Conservation (phyloP, 768 basidiomycete species). For the Paxillus involutus region DNA sequence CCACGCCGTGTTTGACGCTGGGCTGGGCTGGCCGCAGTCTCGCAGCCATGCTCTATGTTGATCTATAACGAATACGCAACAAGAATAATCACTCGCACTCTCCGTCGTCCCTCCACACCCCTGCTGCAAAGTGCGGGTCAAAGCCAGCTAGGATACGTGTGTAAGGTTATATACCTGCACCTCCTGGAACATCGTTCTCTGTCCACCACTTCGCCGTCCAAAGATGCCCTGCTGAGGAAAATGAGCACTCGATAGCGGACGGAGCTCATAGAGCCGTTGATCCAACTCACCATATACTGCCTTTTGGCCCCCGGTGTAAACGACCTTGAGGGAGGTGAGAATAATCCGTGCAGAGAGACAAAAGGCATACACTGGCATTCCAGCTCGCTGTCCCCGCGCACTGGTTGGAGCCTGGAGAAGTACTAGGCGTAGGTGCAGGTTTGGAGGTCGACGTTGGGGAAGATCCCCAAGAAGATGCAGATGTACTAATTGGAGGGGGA, state of each 20-base stretch:
- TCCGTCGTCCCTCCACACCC: conserved; percentile 37
- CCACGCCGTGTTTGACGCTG: too few relatives aligned
- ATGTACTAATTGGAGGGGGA: conserved; percentile 22
- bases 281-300: conserved; percentile 40
- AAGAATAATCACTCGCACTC: conserved; percentile 20
- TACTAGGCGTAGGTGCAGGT: conserved; percentile 8
- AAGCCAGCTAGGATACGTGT: not conserved
- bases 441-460: not conserved
- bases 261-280: not conserved
- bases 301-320: conserved; percentile 38
- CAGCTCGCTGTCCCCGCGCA: conserved; percentile 46
- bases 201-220: conserved; percentile 57
- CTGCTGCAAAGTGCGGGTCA: conserved; percentile 16
- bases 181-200: conserved; percentile 36
- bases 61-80: not conserved
- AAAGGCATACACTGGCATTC: conserved; percentile 34
- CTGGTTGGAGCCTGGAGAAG: conserved; percentile 26
- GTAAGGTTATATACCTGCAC: conserved; percentile 14
- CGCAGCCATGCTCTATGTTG: not conserved
- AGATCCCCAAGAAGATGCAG: conserved; percentile 20
- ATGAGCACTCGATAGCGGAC: not conserved
- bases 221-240: conserved; percentile 37
- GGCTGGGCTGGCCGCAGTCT: too few relatives aligned
- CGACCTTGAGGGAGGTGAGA: conserved; percentile 13
- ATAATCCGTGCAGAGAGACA: conserved; percentile 5